Conservation (phyloP, 768 basidiomycete genomes). For the Phanerodontia chrysosporium region DNA sequence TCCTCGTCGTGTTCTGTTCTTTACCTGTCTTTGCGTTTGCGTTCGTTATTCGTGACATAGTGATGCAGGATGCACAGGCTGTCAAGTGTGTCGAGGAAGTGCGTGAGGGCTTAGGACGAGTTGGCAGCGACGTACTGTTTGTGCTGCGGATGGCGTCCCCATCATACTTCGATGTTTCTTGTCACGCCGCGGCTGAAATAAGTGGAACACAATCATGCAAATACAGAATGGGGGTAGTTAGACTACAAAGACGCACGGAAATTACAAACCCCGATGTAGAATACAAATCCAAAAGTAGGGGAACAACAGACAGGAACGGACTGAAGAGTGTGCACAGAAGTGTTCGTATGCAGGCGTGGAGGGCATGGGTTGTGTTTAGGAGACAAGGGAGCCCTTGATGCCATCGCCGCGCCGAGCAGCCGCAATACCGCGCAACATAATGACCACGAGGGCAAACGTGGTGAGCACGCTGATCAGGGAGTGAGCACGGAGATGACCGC, state of each 20-base stretch:
- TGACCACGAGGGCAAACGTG: conserved; percentile 55
- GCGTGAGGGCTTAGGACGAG: no score
- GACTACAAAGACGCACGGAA: background rate
- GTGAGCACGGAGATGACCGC: background rate
- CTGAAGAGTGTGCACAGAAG: background rate
- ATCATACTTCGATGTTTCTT: no score
- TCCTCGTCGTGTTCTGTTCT: no score
- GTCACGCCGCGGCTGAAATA: no score
- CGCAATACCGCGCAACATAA: conserved; percentile 56
- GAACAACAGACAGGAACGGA: background rate
- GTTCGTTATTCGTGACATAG: no score
- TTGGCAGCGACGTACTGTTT: no score
- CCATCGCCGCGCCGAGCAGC: conserved; percentile 67
- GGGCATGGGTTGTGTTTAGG: background rate
- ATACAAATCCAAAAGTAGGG: background rate
- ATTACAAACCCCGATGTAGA: background rate
- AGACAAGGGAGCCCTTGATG: conserved; percentile 36
- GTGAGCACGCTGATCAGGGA: conserved; percentile 50
- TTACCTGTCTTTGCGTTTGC: no score
- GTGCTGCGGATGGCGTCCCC: no score
- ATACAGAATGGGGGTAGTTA: background rate
- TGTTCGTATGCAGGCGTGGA: no score
- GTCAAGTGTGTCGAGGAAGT: no score
- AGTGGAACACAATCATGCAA: no score
- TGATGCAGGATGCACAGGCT: no score